These are phyloP conservation scores for Pyrenopolyporus hunteri DNA, from an alignment of 495 filamentous ascomycete species.

Conservation along the genomic window DNA sequence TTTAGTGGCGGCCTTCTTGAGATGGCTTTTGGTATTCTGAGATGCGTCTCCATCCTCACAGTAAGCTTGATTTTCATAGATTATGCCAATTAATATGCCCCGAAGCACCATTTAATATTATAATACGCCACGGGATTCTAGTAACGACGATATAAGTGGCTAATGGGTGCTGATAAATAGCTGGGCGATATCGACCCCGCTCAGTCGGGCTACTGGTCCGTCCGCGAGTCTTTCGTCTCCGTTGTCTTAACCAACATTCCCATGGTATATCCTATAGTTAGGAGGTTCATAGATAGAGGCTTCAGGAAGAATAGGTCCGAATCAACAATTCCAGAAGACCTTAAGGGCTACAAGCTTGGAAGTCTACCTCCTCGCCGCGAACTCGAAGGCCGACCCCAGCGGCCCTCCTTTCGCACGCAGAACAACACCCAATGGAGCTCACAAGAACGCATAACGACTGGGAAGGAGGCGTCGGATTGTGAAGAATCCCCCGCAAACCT, in stretches of 20 bases:
- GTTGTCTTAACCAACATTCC: constrained; percentile 65
- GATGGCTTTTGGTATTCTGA: constrained; percentile 64
- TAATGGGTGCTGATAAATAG: constrained; percentile 1
- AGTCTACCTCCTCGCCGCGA: constrained; percentile 19
- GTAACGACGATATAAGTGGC: not conserved
- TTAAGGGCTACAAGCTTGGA: constrained; percentile 32
- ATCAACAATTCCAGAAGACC: constrained; percentile 7
- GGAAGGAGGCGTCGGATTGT: not conserved
- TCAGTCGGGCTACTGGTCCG: constrained; percentile 66
- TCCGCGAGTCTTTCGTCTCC: constrained; percentile 67
- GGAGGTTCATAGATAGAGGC: constrained; percentile 42
- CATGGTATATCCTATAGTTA: constrained; percentile 62
- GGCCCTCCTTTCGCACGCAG: constrained; percentile 50
- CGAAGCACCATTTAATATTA: no score
- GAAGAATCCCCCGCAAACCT: constrained; percentile 10
- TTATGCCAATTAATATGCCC: not conserved
- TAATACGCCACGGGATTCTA: constrained; percentile 6
- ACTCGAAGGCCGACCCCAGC: constrained; percentile 47
- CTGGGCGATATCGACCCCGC: constrained; percentile 52
- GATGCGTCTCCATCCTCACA: constrained; percentile 63
- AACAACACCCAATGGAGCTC: constrained; percentile 48
- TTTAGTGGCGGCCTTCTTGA: constrained; percentile 66
- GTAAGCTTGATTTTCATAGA: constrained; percentile 39
- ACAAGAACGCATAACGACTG: constrained; percentile 49
- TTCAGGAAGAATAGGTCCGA: constrained; percentile 12